Percentiles rank a stretch among this genome's conserved stretches.
These are phyloP conservation scores for Fallopia convolvulus DNA, from an alignment of 148 eudicot genomes.

Conservation along the genomic window DNA sequence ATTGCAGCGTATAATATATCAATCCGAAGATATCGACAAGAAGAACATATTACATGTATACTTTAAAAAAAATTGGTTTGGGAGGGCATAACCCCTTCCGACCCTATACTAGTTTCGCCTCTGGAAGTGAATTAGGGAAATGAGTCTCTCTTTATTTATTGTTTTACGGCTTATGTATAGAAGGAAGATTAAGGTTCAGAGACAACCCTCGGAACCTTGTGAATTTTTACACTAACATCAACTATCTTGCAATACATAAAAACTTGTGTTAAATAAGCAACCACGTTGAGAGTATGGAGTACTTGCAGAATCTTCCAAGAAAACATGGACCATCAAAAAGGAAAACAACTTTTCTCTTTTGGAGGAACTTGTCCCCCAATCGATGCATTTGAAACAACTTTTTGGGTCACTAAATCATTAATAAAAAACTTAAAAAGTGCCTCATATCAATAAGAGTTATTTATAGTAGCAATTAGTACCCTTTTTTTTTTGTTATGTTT, in stretches of 20 bases:
- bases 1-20: too few species aligned
- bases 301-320: conserved; percentile 7
- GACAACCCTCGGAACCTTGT: too few species aligned
- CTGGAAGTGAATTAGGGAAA: too few species aligned
- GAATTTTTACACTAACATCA: too few species aligned
- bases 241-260: not conserved
- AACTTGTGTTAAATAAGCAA: conserved; percentile 6
- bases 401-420: not conserved
- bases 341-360: conserved; percentile 1
- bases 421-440: not conserved
- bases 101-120: too few species aligned
- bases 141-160: too few species aligned
- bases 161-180: too few species aligned
- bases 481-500: not conserved
- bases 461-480: not conserved
- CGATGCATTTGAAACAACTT: not conserved
- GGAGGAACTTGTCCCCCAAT: not conserved
- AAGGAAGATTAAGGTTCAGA: too few species aligned
- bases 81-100: too few species aligned
- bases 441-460: not conserved
- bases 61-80: too few species aligned
- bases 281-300: not conserved
- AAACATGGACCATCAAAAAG: not conserved
- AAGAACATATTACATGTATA: too few species aligned
- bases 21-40: too few species aligned